Base-by-base conservation (phyloP, 2,329 filamentous ascomycete genomes). In the Diaporthe sp. region DNA sequence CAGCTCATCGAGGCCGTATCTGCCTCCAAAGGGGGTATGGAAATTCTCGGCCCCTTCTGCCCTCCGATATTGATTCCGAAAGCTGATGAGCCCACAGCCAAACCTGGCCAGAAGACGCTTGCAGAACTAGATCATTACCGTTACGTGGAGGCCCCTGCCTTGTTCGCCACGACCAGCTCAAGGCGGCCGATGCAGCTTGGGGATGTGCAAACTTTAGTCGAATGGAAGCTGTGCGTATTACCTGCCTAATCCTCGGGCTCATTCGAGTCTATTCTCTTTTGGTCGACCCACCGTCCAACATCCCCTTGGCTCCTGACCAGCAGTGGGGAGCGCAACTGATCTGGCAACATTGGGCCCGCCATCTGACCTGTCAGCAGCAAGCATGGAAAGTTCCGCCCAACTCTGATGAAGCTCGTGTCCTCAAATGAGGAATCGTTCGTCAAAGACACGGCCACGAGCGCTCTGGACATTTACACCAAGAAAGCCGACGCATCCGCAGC, bases 201-300 rank as follows among this genome's bases (percentile, higher is more conserved):
- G 1, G 89, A 94, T 79, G 85, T 94, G 46, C 88, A 90, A 79
- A 85, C 80, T 28, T 86, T 95, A 4, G 89, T 94, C 13, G 88
- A 93, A 62, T 95, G 93, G 93, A 95, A 95, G 82, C 85, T 95
- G 91, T 94, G 84, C 81, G 91, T 84, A 61, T 37, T 60, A 28
- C 22, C 71, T 61, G 65, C 65, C 15, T 71, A 67, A 53, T 70
- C 65, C 49, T 70, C 49, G 34, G 34, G 65, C 22, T 28, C 46
- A 13, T 44, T 55, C 37, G 31, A 42, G 46, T n/a, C 65, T 55
- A 70, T 70, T 31, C 65, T 70, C 34, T 53, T 70, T 70, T 55
- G 12, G 65, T 42, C 49, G 22, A 70, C 31, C 46, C 46, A 17
- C 65, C 34, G 49, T 55, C 49, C 65, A 55, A 31, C 49, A 31